Percentiles rank a stretch among this genome's conserved stretches.
These are phyloP conservation scores for Phlebiopsis gigantea DNA, from an alignment of 768 basidiomycete genomes.

Conservation along the genomic window DNA sequence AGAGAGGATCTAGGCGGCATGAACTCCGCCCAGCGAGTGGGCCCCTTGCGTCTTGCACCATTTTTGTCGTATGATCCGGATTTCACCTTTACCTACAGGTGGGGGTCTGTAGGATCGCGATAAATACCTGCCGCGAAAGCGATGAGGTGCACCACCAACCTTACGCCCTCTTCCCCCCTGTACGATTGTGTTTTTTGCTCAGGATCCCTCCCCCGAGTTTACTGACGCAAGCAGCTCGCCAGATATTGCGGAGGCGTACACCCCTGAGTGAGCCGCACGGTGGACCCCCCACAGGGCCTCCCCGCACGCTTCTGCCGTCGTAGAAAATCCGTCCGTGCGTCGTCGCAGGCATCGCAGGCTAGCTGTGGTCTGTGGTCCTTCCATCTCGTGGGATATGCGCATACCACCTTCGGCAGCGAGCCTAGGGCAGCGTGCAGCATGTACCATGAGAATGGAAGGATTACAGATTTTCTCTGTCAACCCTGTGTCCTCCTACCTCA, in stretches of 20 bases:
- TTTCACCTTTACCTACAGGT: background rate
- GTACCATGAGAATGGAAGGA: conserved; percentile 50
- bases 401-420: conserved; percentile 7
- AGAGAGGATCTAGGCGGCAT: background rate
- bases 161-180: background rate
- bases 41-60: background rate
- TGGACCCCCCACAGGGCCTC: background rate
- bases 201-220: background rate
- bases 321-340: background rate
- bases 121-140: background rate
- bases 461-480: conserved; percentile 19
- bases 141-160: background rate
- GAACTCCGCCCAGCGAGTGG: background rate
- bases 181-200: background rate
- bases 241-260: background rate
- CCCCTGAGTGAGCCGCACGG: background rate
- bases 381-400: conserved; percentile 26
- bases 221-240: background rate
- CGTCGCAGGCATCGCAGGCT: background rate
- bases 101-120: background rate
- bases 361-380: conserved; percentile 21
- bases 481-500: background rate
- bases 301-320: too few relatives aligned
- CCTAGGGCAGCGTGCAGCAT: conserved; percentile 25
- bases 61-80: background rate